These are phyloP conservation scores for Anthracocystis setariae DNA, from an alignment of 1,284 basidiomycete species.

Conservation along the genomic window DNA sequence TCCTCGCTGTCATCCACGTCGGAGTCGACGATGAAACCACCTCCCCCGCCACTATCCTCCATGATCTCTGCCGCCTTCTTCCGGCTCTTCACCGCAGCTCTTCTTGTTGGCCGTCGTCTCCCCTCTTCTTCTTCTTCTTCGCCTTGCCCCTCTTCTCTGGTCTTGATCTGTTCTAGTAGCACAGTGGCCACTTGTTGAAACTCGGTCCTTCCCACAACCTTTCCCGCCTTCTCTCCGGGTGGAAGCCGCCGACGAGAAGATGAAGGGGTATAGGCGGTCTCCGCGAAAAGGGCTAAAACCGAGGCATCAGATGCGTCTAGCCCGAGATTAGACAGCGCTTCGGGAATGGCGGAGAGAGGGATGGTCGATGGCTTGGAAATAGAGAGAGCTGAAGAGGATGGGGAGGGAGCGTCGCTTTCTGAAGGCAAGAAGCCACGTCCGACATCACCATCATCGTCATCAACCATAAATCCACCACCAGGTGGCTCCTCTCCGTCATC, in stretches of 20 bases:
- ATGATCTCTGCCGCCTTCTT: constrained; percentile 23
- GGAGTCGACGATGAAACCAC: constrained; percentile 30
- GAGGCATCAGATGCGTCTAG: constrained; percentile 36
- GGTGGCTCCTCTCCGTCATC: constrained; percentile 8
- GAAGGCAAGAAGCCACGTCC: constrained; percentile 32
- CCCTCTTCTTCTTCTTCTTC: constrained; percentile 5
- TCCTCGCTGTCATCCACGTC: constrained; percentile 35
- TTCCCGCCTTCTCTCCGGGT: constrained; percentile 26
- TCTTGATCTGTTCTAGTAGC: constrained; percentile 18
- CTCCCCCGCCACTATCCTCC: constrained; percentile 15
- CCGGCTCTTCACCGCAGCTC: constrained; percentile 31
- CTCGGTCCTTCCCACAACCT: constrained; percentile 48
- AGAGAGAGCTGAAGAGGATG: constrained; percentile 1
- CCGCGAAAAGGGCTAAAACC: constrained; percentile 44
- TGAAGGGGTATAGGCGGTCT: constrained; percentile 36
- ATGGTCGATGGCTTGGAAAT: constrained; percentile 22
- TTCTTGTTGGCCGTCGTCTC: constrained; percentile 21
- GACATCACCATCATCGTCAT: constrained; percentile 14
- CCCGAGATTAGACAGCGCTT: constrained; percentile 50
- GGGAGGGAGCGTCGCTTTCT: background rate
- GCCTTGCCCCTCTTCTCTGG: constrained; percentile 4
- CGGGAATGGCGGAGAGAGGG: constrained; percentile 46
- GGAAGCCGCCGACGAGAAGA: constrained; percentile 16
- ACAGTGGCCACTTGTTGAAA: constrained; percentile 49
- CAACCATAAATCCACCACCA: constrained; percentile 37